These are phyloP conservation scores for Leccinum variicolor DNA, from an alignment of 768 basidiomycete species.

Conservation along the genomic window DNA sequence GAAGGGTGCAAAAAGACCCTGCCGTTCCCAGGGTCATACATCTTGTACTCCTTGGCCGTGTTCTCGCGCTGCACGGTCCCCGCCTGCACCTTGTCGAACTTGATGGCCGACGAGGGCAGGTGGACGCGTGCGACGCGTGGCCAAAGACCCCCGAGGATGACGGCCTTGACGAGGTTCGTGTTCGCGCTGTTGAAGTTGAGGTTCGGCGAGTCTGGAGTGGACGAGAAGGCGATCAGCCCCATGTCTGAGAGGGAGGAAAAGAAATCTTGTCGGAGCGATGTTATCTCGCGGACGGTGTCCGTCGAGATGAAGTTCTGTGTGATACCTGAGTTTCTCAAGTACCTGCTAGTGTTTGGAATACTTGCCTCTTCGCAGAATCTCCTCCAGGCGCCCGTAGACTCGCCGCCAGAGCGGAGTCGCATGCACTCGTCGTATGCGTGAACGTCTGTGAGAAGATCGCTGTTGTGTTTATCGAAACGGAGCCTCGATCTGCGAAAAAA, in stretches of 20 bases:
- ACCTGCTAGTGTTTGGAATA: too few relatives aligned
- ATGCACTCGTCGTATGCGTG: conserved; percentile 69
- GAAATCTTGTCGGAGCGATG: conserved; percentile 75
- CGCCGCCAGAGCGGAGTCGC: conserved; percentile 47
- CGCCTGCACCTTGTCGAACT: conserved; percentile 81
- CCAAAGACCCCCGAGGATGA: conserved; percentile 85
- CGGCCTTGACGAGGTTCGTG: conserved; percentile 75
- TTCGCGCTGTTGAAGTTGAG: conserved; percentile 67
- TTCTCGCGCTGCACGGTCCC: conserved; percentile 86
- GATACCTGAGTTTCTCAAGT: not conserved
- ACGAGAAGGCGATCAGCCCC: conserved; percentile 58
- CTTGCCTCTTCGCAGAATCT: conserved; percentile 70
- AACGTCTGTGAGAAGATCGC: conserved; percentile 83
- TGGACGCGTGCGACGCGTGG: conserved; percentile 77
- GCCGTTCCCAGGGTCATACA: conserved; percentile 62
- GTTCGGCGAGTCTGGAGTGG: conserved; percentile 41
- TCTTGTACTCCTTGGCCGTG: conserved; percentile 77
- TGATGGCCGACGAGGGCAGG: conserved; percentile 68
- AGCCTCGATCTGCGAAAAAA: conserved; percentile 61
- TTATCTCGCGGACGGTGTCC: conserved; percentile 73
- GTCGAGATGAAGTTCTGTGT: conserved; percentile 79
- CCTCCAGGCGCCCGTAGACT: conserved; percentile 43
- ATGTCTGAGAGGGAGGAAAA: conserved; percentile 62
- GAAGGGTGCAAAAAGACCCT: conserved; percentile 82
- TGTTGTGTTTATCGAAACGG: conserved; percentile 66